Conservation (phyloP, 2,329 filamentous ascomycete species). For the Aspergillus ochraceoroseus region DNA sequence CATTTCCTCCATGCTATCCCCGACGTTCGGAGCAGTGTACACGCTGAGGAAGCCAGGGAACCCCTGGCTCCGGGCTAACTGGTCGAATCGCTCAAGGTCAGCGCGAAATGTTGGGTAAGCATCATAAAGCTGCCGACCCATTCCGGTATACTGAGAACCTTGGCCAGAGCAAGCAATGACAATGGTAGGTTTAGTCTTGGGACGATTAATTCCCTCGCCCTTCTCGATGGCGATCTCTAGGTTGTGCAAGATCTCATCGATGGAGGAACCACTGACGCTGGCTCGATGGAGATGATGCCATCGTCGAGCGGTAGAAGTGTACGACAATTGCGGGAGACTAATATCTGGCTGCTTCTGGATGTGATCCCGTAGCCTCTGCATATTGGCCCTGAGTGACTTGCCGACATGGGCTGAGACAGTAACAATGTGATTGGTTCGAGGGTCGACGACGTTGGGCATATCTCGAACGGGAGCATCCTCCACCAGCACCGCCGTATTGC, state of each 20-base stretch:
- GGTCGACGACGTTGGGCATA: conserved; percentile 37
- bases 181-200: background rate
- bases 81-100: conserved; percentile 29
- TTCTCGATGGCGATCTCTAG: conserved; percentile 16
- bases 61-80: conserved; percentile 30
- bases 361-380: conserved; percentile 51
- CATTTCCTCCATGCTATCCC: conserved; percentile 28
- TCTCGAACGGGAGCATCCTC: conserved; percentile 20
- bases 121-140: conserved; percentile 35
- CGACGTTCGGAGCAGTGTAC: conserved; percentile 23
- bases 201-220: conserved; percentile 1
- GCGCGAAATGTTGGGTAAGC: conserved; percentile 25
- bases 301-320: conserved; percentile 60
- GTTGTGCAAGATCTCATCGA: conserved; percentile 4
- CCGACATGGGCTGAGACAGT: conserved; percentile 50
- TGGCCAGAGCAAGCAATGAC: conserved; percentile 1
- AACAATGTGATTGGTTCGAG: conserved; percentile 54
- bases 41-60: conserved; percentile 33
- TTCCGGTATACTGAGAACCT: conserved; percentile 15
- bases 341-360: conserved; percentile 47
- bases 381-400: conserved; percentile 48
- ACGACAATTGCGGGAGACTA: conserved; percentile 50
- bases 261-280: conserved; percentile 20
- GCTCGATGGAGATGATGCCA: conserved; percentile 38
- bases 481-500: conserved; percentile 57